Percentiles rank a stretch among this genome's conserved stretches.
Conservation (phyloP, 2,329 filamentous ascomycete species). For the Alternaria arborescens region DNA sequence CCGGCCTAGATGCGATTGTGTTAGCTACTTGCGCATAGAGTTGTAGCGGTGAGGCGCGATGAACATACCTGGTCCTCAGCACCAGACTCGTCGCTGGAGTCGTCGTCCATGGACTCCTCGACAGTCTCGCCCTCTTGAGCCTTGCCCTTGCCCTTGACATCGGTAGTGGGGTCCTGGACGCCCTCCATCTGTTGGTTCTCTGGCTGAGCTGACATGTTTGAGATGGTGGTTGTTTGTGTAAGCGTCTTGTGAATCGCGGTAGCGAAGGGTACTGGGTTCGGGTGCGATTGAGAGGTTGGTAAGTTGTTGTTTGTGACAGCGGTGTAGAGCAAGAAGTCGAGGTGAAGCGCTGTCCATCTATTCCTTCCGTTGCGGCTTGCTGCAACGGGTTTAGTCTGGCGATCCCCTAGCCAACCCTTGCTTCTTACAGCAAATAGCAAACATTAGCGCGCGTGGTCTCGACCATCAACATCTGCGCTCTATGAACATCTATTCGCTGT, state of each 20-base stretch:
- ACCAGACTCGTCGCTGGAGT: constrained; percentile 72
- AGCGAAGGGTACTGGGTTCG: background rate
- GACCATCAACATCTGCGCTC: background rate
- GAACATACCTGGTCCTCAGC: constrained; percentile 65
- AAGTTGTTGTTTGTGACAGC: constrained; percentile 33
- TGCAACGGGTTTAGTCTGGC: constrained; percentile 6
- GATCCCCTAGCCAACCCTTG: constrained; percentile 18
- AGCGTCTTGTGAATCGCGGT: constrained; percentile 9
- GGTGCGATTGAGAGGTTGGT: constrained; percentile 24
- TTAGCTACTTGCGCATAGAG: constrained; percentile 39
- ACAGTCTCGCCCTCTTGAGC: constrained; percentile 68
- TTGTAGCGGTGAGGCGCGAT: background rate
- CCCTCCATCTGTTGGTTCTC: constrained; percentile 51
- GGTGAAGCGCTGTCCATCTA: constrained; percentile 29
- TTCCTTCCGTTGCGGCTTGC: constrained; percentile 18
- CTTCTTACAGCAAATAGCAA: constrained; percentile 25
- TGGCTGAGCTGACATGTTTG: constrained; percentile 44
- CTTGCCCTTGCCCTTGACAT: constrained; percentile 90
- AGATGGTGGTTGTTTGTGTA: constrained; percentile 14
- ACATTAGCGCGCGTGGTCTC: constrained; percentile 18
- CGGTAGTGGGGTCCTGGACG: constrained; percentile 54
- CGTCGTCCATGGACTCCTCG: constrained; percentile 78
- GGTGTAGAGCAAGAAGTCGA: constrained; percentile 30
- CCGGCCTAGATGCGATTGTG: constrained; percentile 30
- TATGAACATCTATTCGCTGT: background rate